These are phyloP conservation scores for Hyaloperonospora brassicae DNA, from an alignment of 352 stramenopile genomes.

Conservation along the genomic window DNA sequence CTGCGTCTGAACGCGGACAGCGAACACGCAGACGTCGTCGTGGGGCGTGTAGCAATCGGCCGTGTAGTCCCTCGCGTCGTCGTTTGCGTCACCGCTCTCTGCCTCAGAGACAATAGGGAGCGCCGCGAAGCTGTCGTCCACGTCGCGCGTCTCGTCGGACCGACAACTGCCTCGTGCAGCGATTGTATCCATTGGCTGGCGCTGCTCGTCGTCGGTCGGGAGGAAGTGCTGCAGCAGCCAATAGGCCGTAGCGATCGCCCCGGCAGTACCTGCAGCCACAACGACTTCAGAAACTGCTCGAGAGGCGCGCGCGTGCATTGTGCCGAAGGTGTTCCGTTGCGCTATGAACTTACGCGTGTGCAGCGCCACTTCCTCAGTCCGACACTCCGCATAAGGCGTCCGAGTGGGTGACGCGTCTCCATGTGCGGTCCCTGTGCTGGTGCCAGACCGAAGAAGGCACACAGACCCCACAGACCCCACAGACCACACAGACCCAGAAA, in stretches of 20 bases:
- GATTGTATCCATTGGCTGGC: not conserved
- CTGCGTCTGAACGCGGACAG: conserved; percentile 19
- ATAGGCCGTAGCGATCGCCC: conserved; percentile 13
- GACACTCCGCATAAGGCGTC: too few species aligned
- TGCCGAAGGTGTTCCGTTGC: conserved; percentile 7
- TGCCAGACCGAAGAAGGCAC: too few species aligned
- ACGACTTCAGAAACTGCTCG: conserved; percentile 13
- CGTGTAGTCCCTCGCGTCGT: conserved; percentile 22
- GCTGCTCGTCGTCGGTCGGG: not conserved
- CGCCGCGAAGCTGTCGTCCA: conserved; percentile 9
- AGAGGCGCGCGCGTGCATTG: conserved; percentile 21
- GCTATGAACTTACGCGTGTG: conserved; percentile 12
- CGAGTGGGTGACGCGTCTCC: too few species aligned
- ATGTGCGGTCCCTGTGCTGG: too few species aligned
- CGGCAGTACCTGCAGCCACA: conserved; percentile 20
- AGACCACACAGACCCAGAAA: too few species aligned
- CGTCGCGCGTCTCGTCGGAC: not conserved
- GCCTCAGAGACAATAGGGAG: conserved; percentile 22
- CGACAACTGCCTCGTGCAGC: not conserved
- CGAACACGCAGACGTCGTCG: conserved; percentile 25
- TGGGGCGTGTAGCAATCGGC: conserved; percentile 16
- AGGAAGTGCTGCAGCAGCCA: conserved; percentile 23
- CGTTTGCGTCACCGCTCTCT: conserved; percentile 10
- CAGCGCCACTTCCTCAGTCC: not conserved
- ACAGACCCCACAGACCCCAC: too few species aligned